Evolutionary conservation across 1,139 yeast genomes (phyloP), one percentile per base, ranked within the genome.

Genomic region (Hemisphaericaspora xylanilytica): DNA sequence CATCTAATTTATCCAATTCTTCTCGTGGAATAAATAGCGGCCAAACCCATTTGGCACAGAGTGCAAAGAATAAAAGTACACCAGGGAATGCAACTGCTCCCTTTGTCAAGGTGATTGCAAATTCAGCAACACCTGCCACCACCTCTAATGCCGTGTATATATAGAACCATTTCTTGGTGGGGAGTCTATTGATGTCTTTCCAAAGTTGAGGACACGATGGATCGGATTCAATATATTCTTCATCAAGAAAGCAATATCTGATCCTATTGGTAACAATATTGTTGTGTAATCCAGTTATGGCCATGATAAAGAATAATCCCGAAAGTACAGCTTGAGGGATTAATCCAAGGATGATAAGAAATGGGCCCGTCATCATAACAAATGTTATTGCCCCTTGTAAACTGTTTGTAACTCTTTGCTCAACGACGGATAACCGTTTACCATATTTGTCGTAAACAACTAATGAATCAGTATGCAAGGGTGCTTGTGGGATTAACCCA

Each of bases 1-100:
- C 80, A 58, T 92, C 97, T 30, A 92, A 63, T 6, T 74, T 50
- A 1, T 60, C 62, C 45, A 90, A 63, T 40, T 85, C 88, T 1
- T 78, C 79, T 29, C 55, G 49, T 0, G 88, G 81, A 40, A 90
- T 84, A 6, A 85, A 55, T 39, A 59, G 58, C 0, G 87, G 88
- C 67, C 92, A 81, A 0, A 87, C 76, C 53, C 89, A 68, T 26
- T 78, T 78, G 41, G 87, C 87, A 38, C 88, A 74, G 15, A 72
- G 54, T 35, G 92, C 73, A 46, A 70, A 69, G 38, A 69, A 58
- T 51, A 72, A 48, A 38, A 92, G 64, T 0, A 90, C 88, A 1
- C 88, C 85, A 0, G 98, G 98, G 54, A 92, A 92, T 2, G 96
- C 97, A 28, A 92, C 89, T 0, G 98, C 97, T 0, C 92, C 97